Base-by-base conservation (phyloP, 768 basidiomycete genomes). In the Multifurca ochricompacta region DNA sequence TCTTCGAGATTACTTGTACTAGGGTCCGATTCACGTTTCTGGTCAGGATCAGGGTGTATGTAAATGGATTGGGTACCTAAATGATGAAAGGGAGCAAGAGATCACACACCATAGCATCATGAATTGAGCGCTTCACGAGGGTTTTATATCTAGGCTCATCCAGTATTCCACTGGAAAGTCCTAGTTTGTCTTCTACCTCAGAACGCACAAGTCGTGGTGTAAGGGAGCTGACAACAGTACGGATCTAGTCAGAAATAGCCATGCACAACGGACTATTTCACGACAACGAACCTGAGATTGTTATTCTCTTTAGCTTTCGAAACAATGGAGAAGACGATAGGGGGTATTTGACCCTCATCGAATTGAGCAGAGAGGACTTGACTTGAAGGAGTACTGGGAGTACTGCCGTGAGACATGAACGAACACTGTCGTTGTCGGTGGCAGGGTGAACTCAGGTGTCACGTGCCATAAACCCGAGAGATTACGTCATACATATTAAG, bases 121-220 rank as follows among this genome's bases (percentile, higher is more conserved):
- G 25, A 34, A 57, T 57, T 14, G 45, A 31, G 9, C 27, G 50
- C 40, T 48, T 57, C 25, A 57, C 56, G 16, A 57, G 27, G 10
- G 37, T 27, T 27, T 21, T 57, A 13, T 56, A 47, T 47, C 6
- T n/a, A 6, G 50, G 45, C 0, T 10, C 19, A 25, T 52, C 51
- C 1, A 57, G 40, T 1, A 39, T 47, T 28, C 51, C 48, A 28
- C 21, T 47, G 4, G 44, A 27, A 4, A 57, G n/a, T 28, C 19
- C 50, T 18, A 57, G 14, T 18, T 42, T 40, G 1, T 28, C 48
- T 42, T 57, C 56, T 11, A 42, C 50, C 6, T 48, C 34, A 16
- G 39, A 41, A 34, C 56, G 56, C 21, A 57, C 51, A 27, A 57
- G 56, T 4, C 56, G 50, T 35, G 56, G 50, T 16, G 56, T 57